These are phyloP conservation scores for Lepidium sativum DNA, from an alignment of 345 rosid species.

Conservation along the genomic window DNA sequence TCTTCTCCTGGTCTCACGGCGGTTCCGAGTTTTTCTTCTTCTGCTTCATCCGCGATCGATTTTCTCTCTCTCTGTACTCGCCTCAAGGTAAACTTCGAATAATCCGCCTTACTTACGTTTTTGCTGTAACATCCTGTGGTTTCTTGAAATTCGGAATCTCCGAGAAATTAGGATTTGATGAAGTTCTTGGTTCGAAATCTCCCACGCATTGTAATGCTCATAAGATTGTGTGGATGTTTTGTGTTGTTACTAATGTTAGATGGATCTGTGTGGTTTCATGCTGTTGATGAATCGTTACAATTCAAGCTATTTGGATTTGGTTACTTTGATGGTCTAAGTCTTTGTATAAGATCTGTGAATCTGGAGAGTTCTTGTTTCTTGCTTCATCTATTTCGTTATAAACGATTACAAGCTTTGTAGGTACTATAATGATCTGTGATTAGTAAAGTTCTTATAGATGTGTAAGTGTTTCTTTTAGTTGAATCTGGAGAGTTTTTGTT, in stretches of 20 bases:
- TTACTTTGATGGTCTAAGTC: background rate
- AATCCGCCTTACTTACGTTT: background rate
- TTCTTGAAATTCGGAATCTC: background rate
- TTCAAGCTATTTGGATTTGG: background rate
- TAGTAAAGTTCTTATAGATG: background rate
- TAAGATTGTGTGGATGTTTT: background rate
- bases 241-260: background rate
- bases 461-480: background rate
- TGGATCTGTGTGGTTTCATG: background rate
- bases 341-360: background rate
- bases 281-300: background rate
- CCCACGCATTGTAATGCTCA: background rate
- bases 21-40: slow-evolving; percentile 16
- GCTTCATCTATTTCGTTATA: background rate
- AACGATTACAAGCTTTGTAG: background rate
- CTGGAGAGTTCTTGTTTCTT: background rate
- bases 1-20: slow-evolving; percentile 20
- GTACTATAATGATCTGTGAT: background rate
- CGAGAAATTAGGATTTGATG: background rate
- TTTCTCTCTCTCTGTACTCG: slow-evolving; percentile 88
- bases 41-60: slow-evolving; percentile 68
- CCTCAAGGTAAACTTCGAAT: slow-evolving; percentile 48
- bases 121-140: background rate
- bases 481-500: background rate
- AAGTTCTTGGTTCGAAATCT: background rate